Conservation (phyloP, 179 eudicot species). For the Beta lomatogona region DNA sequence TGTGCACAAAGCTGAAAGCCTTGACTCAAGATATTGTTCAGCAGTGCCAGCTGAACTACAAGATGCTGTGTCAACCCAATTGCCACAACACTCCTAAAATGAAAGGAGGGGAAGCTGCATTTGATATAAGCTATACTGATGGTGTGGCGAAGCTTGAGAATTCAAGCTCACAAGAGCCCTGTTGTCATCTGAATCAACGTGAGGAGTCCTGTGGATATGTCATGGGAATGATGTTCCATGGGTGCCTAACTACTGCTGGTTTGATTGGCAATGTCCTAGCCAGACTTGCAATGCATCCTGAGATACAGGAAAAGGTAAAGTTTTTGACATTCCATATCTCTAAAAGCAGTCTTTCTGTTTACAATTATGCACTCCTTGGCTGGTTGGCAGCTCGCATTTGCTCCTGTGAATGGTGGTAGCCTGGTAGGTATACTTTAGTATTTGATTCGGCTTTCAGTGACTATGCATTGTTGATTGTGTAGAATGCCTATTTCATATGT, state of each 20-base stretch:
- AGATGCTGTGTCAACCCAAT: conserved; percentile 26
- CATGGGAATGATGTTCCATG: conserved; percentile 60
- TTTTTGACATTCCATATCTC: background rate
- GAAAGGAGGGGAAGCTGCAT: conserved; percentile 15
- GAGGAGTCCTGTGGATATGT: conserved; percentile 49
- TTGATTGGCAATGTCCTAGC: conserved; percentile 47
- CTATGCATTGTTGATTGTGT: background rate
- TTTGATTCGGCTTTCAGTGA: background rate
- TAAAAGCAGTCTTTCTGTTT: background rate
- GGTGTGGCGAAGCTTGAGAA: conserved; percentile 15
- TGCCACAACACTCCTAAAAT: conserved; percentile 9
- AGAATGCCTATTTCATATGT: conserved; percentile 2
- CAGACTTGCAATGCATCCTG: conserved; percentile 49
- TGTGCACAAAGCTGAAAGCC: conserved; percentile 46
- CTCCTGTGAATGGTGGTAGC: conserved; percentile 1
- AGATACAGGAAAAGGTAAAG: conserved; percentile 51
- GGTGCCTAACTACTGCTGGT: conserved; percentile 55
- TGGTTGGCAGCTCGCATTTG: conserved; percentile 2
- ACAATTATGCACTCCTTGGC: background rate
- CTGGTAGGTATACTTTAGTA: background rate
- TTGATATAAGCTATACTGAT: conserved; percentile 6
- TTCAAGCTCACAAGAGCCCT: conserved; percentile 23
- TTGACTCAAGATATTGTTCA: conserved; percentile 52
- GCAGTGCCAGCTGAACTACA: conserved; percentile 42
- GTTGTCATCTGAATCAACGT: conserved; percentile 32